A percentile compares a stretch with the other conserved stretches of the same genome.
Conservation (phyloP, 148 eudicot genomes). For the Heliamphora exappendiculata region DNA sequence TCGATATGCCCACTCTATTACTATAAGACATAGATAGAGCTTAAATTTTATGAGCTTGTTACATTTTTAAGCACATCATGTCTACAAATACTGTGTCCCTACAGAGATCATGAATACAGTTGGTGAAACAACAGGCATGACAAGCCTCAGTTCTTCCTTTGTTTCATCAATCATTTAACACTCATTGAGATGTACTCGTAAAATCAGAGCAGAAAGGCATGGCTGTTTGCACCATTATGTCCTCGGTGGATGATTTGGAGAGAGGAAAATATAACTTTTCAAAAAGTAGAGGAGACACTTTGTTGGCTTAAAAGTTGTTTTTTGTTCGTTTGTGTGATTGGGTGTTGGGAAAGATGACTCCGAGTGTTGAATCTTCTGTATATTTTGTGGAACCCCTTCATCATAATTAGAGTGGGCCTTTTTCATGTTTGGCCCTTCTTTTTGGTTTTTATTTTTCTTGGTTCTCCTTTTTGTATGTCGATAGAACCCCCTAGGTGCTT, state of each 20-base stretch:
- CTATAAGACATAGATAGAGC: too few species aligned
- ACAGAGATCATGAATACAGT: neutral
- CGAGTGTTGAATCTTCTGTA: neutral
- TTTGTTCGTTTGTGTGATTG: neutral
- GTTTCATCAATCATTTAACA: neutral
- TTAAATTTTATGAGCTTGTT: neutral
- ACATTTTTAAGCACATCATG: neutral
- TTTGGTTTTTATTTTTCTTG: too few species aligned
- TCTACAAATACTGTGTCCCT: neutral
- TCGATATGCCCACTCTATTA: too few species aligned
- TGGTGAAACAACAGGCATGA: neutral
- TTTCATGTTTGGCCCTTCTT: neutral
- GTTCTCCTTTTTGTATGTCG: too few species aligned
- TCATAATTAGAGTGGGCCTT: neutral
- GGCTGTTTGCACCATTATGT: neutral
- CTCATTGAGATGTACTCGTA: too few species aligned
- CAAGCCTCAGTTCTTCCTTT: neutral
- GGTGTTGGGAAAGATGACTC: neutral
- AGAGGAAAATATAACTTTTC: neutral
- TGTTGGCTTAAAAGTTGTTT: neutral
- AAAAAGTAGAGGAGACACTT: neutral
- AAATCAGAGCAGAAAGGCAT: neutral
- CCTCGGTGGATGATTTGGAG: neutral
- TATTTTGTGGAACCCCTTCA: neutral
- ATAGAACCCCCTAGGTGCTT: too few species aligned